Conservation (phyloP, 345 rosid species). For the Boechera stricta region DNA sequence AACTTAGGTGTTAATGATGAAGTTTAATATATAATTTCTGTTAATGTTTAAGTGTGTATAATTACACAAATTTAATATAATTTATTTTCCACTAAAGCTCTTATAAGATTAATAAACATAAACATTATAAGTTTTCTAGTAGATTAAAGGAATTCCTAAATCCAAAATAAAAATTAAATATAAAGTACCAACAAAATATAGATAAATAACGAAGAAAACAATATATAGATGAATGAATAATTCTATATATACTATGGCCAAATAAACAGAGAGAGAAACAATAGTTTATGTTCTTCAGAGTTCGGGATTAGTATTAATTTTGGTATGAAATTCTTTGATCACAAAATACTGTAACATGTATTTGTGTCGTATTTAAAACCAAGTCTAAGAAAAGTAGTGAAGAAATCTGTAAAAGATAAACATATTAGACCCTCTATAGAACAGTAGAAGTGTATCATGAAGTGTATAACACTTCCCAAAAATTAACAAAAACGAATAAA, state of each 20-base stretch:
- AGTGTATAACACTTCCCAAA: neutral
- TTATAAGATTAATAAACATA: neutral
- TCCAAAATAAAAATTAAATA: neutral
- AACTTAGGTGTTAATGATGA: neutral
- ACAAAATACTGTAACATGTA: too few relatives aligned
- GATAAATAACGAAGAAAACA: neutral
- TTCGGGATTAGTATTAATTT: too few relatives aligned
- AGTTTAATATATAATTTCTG: neutral
- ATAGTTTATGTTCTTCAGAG: too few relatives aligned
- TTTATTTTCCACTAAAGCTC: neutral
- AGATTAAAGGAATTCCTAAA: too few relatives aligned
- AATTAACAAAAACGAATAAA: neutral
- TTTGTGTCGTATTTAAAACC: too few relatives aligned
- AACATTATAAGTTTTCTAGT: neutral
- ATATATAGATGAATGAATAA: too few relatives aligned
- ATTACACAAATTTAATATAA: slow-evolving; percentile 1
- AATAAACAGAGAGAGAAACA: too few relatives aligned
- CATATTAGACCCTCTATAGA: neutral
- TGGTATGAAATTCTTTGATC: too few relatives aligned
- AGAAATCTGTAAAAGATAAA: neutral
- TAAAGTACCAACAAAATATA: neutral
- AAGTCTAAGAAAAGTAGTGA: neutral
- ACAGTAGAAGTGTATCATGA: neutral
- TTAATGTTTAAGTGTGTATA: neutral
- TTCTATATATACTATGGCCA: too few relatives aligned